Base-by-base conservation (phyloP, 176 grass and related monocot species). In the Aegilops sharonensis region DNA sequence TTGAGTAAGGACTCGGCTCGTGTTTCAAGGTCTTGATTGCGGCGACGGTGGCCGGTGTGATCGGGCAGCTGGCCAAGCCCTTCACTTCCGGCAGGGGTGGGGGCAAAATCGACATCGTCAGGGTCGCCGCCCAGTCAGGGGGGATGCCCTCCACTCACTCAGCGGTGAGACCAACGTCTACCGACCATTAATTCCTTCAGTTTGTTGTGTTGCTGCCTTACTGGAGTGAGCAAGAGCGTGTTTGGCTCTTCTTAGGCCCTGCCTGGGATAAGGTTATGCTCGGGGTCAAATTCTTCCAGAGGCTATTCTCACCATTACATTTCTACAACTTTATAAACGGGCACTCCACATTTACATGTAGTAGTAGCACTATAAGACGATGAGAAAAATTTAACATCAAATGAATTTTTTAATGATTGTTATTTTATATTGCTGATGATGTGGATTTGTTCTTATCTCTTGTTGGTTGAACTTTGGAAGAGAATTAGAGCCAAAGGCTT, bases 71-170 rank as follows among this genome's bases (percentile, higher is more conserved):
- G 18, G 84, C 88, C 7, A 98, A 98, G 88, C 96, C 90, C 1
- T 90, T 98, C 75, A 91, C 92, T 5, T 89, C 87, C 29, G 89
- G 79, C 21, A 79, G 73, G 73, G 71, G 71, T 40, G 86, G 84
- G 10, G 79, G 79, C 80, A 81, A 75, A 32, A 47, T 98, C 79
- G 88, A 94, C 78, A 77, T 87, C 63, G 90, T 87, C 56, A 92
- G 45, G 81, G 83, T 85, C 36, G 82, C 83, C 13, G 77, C 91
- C 84, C 86, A 83, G 20, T 84, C 97, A 4, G 92, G 94, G 42
- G 94, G 97, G 73, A 95, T 98, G 97, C 97, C 97, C 79, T 98
- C 97, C 5, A 95, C 97, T 5, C 94, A 98, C 90, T 94, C 97
- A 4, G 84, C 92, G 59, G 97, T 98, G 65, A 92, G 88, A 86